These are phyloP conservation scores for Boletus rubropictus DNA, from an alignment of 768 basidiomycete species.

Conservation along the genomic window DNA sequence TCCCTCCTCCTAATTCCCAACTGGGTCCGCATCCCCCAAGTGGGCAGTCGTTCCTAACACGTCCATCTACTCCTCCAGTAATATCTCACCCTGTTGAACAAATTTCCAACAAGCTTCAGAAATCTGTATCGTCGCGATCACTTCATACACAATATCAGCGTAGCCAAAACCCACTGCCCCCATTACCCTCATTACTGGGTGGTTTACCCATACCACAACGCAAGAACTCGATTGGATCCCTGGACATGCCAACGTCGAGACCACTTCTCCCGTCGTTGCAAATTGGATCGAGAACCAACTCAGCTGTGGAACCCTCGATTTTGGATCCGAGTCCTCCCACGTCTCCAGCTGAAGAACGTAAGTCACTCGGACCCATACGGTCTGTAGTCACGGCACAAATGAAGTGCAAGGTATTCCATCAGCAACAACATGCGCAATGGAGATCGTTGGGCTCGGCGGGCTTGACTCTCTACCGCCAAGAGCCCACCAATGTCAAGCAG, in stretches of 20 bases:
- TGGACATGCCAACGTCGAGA: constrained; percentile 39
- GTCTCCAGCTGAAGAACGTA: constrained; percentile 63
- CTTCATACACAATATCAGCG: constrained; percentile 49
- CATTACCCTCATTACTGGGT: constrained; percentile 35
- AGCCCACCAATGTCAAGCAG: constrained; percentile 89
- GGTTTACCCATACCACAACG: constrained; percentile 30
- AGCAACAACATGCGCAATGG: constrained; percentile 97
- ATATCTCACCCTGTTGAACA: constrained; percentile 44
- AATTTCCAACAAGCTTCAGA: constrained; percentile 33
- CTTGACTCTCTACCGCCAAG: constrained; percentile 80
- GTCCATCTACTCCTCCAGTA: constrained; percentile 9
- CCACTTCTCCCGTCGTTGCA: constrained; percentile 62
- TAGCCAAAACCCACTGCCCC: constrained; percentile 32
- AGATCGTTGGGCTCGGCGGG: constrained; percentile 87
- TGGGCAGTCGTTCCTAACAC: constrained; percentile 8
- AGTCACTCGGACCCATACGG: constrained; percentile 59
- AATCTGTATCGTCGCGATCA: constrained; percentile 55
- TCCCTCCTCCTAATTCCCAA: constrained; percentile 17
- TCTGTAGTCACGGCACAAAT: constrained; percentile 81
- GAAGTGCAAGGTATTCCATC: constrained; percentile 97
- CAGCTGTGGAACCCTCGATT: constrained; percentile 48
- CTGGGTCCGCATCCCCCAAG: constrained; percentile 7
- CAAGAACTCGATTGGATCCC: constrained; percentile 14
- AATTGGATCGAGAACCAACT: constrained; percentile 44
- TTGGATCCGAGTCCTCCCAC: constrained; percentile 78